phyloP scores from a whole-genome alignment of 805 yeast species.

The Myxozyma sirexii region DNA sequence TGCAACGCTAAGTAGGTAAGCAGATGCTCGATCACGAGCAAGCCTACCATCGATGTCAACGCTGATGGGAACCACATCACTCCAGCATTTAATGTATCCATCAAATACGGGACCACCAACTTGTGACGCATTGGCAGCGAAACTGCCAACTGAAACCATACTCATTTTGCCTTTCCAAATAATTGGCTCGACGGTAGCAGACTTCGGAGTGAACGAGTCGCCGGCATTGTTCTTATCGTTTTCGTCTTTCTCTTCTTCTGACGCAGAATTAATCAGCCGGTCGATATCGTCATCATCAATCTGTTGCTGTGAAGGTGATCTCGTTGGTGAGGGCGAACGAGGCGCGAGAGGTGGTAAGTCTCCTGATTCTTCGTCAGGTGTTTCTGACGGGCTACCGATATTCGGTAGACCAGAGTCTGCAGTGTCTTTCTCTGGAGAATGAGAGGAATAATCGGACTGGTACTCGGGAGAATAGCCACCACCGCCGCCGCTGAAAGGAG shows the following conservation, averaged over 20 bases:
- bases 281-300: constrained; percentile 30
- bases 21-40: constrained; percentile 55
- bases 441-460: background rate
- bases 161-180: constrained; percentile 55
- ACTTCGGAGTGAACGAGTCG: constrained; percentile 25
- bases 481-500: background rate
- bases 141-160: constrained; percentile 54
- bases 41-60: constrained; percentile 67
- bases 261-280: constrained; percentile 27
- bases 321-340: background rate
- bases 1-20: constrained; percentile 53
- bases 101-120: constrained; percentile 41
- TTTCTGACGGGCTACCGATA: background rate
- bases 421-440: constrained; percentile 3
- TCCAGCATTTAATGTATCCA: constrained; percentile 31
- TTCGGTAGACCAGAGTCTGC: constrained; percentile 1
- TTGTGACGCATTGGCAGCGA: constrained; percentile 48
- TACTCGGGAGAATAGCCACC: background rate
- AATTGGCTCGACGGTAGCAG: constrained; percentile 27
- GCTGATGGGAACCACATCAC: constrained; percentile 30
- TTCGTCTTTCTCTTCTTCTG: constrained; percentile 28
- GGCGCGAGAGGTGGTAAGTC: background rate
- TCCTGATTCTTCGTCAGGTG: background rate
- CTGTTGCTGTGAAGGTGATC: constrained; percentile 12
- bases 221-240: constrained; percentile 20